Evolutionary conservation across 2,329 filamentous ascomycete species (phyloP), one percentile per base, ranked within the genome.

Genomic region (Berkeleyomyces rouxiae): DNA sequence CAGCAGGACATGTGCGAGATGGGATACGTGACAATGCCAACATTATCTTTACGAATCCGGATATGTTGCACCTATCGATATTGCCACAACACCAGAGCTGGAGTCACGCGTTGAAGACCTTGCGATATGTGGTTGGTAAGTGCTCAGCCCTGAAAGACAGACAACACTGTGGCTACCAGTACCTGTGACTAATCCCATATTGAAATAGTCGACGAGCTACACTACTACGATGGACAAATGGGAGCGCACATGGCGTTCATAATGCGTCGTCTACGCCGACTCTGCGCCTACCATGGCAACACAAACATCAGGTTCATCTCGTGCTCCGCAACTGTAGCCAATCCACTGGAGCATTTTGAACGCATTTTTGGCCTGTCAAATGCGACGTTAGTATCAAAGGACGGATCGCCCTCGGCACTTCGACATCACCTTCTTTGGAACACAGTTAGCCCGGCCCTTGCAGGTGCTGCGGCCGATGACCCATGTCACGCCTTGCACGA

Each of bases 41-140:
- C 33, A 90, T 97, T 66, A 92, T 99, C 59, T 96, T 99, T 70
- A 99, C 93, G 0, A 99, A 99, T 68, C 93, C 93, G 0, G 93
- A 99, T 69, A 99, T 97, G 91, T 79, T 99, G 43, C 93, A 99
- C 68, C 83, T 96, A 42, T 95, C 90, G 0, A 95, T 99, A 36
- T 74, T 99, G 3, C 92, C 93, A 0, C 88, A 96, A 69, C 93
- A 99, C 74, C 86, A 90, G 66, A 81, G 82, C 39, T 99, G 93
- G 93, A 81, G 91, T 57, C 82, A 81, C 0, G 97, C 96, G 67
- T 72, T 99, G n/a, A 83, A 89, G 71, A 90, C 96, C 67, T 75
- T 99, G 11, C 88, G 86, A 67, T 96, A 88, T 69, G 91, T 99
- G 0, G 93, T 99, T 6, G 77, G 78, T 79, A 69, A 67, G 76